A percentile compares a stretch with the other conserved stretches of the same genome.
Evolutionary conservation across 257 asterid species (phyloP).

Genomic region (Datura wrightii): DNA sequence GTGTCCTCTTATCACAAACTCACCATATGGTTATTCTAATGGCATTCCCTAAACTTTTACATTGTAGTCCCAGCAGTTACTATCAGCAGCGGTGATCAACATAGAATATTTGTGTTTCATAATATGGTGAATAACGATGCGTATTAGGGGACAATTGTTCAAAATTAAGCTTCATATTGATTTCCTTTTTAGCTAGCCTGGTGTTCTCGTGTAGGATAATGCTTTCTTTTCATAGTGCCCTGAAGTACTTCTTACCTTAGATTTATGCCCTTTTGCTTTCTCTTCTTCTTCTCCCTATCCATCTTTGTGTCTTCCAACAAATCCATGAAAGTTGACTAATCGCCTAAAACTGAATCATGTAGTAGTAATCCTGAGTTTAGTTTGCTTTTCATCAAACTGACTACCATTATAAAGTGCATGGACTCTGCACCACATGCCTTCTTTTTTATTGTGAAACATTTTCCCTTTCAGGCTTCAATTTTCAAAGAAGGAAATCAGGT

Average conservation of each 20-base stretch:
- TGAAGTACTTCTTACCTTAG: not conserved
- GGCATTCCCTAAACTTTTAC: constrained; percentile 1
- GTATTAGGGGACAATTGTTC: not conserved
- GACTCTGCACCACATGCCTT: no score
- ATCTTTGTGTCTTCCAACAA: no score
- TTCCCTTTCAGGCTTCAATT: no score
- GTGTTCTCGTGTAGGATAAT: not conserved
- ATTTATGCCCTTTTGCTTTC: no score
- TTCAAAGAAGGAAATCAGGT: no score
- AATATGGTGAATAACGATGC: not conserved
- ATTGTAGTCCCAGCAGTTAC: not conserved
- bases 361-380: no score
- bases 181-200: not conserved
- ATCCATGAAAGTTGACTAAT: no score
- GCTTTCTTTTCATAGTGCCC: not conserved
- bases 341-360: no score
- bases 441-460: no score
- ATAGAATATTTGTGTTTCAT: not conserved
- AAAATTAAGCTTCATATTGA: not conserved
- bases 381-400: no score
- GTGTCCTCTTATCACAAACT: not conserved
- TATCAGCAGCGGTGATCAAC: not conserved
- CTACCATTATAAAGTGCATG: no score
- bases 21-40: not conserved
- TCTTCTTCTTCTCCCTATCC: no score